Percentiles rank a stretch among this genome's conserved stretches.
Conservation (phyloP, 148 eudicot species). For the Beta vulgaris region DNA sequence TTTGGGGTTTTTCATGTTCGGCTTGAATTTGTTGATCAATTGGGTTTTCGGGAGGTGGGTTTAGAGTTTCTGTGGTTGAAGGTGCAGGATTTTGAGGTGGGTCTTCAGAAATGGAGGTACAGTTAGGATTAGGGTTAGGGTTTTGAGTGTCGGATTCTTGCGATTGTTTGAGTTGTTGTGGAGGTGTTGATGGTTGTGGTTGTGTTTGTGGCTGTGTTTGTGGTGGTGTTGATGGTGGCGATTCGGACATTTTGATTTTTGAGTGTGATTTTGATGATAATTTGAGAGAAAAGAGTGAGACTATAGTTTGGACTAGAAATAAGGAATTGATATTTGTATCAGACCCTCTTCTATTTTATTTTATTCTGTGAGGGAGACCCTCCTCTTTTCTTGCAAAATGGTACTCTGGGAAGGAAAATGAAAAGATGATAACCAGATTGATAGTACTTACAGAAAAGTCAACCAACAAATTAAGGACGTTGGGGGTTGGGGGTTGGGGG, state of each 20-base stretch:
- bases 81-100: conserved; percentile 10
- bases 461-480: too few relatives aligned
- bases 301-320: too few relatives aligned
- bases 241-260: conserved; percentile 21
- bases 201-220: background rate
- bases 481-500: too few relatives aligned
- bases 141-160: background rate
- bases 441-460: too few relatives aligned
- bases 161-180: background rate
- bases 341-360: too few relatives aligned
- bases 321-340: too few relatives aligned
- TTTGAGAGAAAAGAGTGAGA: background rate
- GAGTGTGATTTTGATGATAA: background rate
- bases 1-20: too few relatives aligned
- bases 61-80: conserved; percentile 10
- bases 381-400: too few relatives aligned
- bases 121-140: conserved; percentile 24
- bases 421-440: too few relatives aligned
- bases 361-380: too few relatives aligned
- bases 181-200: background rate
- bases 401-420: too few relatives aligned
- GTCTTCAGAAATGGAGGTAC: conserved; percentile 5
- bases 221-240: conserved; percentile 13
- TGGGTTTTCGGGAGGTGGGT: conserved; percentile 10
- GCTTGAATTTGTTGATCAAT: background rate